These are phyloP conservation scores for Phylloporus rhodoxanthus DNA, from an alignment of 768 basidiomycete species.

Conservation along the genomic window DNA sequence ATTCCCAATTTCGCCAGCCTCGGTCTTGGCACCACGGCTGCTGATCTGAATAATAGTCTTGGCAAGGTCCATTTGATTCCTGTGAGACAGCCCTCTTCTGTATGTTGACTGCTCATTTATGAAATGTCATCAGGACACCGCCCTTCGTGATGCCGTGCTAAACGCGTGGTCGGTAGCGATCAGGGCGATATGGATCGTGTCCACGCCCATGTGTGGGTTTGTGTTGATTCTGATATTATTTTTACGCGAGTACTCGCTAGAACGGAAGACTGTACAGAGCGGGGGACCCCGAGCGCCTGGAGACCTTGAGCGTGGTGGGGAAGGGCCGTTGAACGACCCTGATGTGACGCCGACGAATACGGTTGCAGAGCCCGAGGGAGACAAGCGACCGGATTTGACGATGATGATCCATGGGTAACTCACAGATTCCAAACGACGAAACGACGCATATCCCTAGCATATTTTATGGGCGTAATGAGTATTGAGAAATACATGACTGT, in stretches of 20 bases:
- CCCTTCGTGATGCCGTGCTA: constrained; percentile 44
- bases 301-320: constrained; percentile 28
- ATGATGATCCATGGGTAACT: neutral
- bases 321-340: neutral
- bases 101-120: neutral
- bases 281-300: constrained; percentile 20
- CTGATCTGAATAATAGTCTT: constrained; percentile 44
- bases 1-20: constrained; percentile 31
- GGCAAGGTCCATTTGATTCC: constrained; percentile 33
- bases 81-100: constrained; percentile 1
- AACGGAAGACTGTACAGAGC: constrained; percentile 43
- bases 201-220: constrained; percentile 51
- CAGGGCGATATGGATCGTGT: constrained; percentile 57
- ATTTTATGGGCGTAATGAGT: neutral
- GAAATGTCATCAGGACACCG: constrained; percentile 38
- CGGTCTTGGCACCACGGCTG: constrained; percentile 34
- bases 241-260: constrained; percentile 54
- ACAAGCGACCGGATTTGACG: neutral
- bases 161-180: constrained; percentile 65
- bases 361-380: neutral
- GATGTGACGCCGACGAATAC: neutral
- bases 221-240: constrained; percentile 50
- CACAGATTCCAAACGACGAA: neutral
- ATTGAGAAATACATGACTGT: neutral
- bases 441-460: neutral